Conservation (phyloP, 2,329 filamentous ascomycete species). For the Penicillium nordicum region DNA sequence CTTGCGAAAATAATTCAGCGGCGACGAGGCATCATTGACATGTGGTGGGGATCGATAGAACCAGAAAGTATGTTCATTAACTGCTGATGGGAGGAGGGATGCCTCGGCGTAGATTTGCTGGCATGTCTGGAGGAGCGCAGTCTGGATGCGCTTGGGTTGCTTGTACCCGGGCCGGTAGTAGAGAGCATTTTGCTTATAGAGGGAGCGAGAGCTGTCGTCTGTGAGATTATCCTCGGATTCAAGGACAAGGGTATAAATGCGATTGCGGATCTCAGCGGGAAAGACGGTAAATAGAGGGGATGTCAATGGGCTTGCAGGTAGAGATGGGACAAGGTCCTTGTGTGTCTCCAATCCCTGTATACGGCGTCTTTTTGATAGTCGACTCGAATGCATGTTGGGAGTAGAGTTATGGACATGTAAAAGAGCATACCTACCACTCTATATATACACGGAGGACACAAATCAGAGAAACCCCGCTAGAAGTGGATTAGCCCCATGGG, state of each 20-base stretch:
- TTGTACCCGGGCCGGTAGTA: conserved; percentile 34
- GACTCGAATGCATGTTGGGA: not conserved
- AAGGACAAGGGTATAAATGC: not conserved
- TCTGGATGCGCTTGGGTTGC: conserved; percentile 28
- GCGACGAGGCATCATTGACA: conserved; percentile 11
- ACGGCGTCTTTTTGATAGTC: not conserved
- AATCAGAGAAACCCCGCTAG: not conserved
- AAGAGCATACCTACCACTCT: not conserved
- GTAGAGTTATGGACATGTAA: not conserved
- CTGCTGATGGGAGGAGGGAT: conserved; percentile 30
- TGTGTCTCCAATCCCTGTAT: not conserved
- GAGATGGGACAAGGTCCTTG: not conserved
- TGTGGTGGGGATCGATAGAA: conserved; percentile 22
- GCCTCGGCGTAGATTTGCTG: conserved; percentile 40
- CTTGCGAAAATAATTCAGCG: conserved; percentile 15
- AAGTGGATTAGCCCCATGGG: not conserved
- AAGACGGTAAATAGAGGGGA: not conserved
- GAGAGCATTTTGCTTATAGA: conserved; percentile 22
- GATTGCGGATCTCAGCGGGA: not conserved
- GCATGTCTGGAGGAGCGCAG: conserved; percentile 37
- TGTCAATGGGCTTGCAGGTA: not conserved
- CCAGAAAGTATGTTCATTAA: conserved; percentile 32
- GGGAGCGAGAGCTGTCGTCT: not conserved
- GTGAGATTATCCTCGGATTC: not conserved
- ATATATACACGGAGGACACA: not conserved